Base-by-base conservation (phyloP, 768 basidiomycete genomes). In the Hirschioporus abietinus region DNA sequence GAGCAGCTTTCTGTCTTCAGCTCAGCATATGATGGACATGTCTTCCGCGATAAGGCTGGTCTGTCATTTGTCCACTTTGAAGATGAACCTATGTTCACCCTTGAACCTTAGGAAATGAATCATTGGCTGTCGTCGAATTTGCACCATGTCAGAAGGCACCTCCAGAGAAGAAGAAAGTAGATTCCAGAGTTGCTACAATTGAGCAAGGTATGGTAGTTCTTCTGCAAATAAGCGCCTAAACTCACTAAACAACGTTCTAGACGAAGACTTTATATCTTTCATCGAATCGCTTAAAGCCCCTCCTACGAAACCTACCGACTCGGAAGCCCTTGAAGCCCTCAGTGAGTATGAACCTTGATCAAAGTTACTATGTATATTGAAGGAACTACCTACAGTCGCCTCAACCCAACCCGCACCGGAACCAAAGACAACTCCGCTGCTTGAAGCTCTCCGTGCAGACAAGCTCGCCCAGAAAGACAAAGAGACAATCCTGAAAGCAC, bases 21-120 rank as follows among this genome's bases (percentile, higher is more conserved):
- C 72, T 81, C 82, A 27, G 94, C 85, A 35, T 99, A 93, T 70
- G 93, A 98, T 71, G 96, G 96, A 0, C 96, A 98, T 78, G 62
- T 91, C 25, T 99, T 96, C 74, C 81, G 90, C 68, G 95, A 98
- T 74, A 97, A 95, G 82, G 83, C 90, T 68, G 96, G 96, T 94
- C 68, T 52, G 87, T 72, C 20, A 26, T 60, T 10, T 20, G 60
- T 18, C 18, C 66, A 26, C n/a, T 63, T 58, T 27, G 60, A 70
- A 30, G 58, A 18, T 25, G 7, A 36, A 24, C 24, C 63, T 60
- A 24, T 34, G n/a, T 63, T 65, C 58, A 35, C 64, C 34, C 65
- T 60, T 24, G 8, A 1, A n/a, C 24, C 6, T 12, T 70, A 96
- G 96, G 96, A 18, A 90, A 89, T 71, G 93, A 96, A 74, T 92